These are phyloP conservation scores for Kwoniella shandongensis DNA, from an alignment of 768 basidiomycete genomes.

Conservation along the genomic window DNA sequence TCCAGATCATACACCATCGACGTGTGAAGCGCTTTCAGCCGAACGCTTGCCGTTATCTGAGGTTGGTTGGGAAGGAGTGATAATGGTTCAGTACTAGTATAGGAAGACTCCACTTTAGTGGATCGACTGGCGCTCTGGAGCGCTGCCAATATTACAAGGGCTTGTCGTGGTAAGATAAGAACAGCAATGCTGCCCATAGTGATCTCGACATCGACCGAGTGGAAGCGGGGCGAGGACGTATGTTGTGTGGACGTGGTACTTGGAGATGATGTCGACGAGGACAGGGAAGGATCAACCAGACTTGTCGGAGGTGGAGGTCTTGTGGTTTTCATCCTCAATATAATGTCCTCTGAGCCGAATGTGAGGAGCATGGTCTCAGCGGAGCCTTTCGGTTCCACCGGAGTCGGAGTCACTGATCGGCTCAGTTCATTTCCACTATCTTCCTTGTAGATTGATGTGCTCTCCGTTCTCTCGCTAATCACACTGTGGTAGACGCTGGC, in stretches of 20 bases:
- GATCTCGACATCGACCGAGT: constrained; percentile 9
- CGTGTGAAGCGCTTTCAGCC: constrained; percentile 28
- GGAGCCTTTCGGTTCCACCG: background rate
- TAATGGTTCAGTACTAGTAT: background rate
- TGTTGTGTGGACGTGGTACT: background rate
- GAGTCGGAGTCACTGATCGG: constrained; percentile 34
- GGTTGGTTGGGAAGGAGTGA: constrained; percentile 16
- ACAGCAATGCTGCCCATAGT: constrained; percentile 17
- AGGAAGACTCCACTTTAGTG: background rate
- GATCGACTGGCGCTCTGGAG: constrained; percentile 2
- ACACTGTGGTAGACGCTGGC: constrained; percentile 23
- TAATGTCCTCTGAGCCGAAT: constrained; percentile 65
- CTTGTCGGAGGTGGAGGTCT: background rate
- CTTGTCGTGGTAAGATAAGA: constrained; percentile 15
- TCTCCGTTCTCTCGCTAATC: constrained; percentile 9
- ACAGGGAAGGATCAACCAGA: background rate
- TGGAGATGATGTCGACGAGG: constrained; percentile 1
- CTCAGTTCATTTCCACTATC: constrained; percentile 3
- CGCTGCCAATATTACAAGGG: constrained; percentile 11
- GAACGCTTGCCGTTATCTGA: constrained; percentile 14
- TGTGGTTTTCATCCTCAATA: constrained; percentile 61
- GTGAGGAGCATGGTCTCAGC: constrained; percentile 58
- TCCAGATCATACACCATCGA: constrained; percentile 35
- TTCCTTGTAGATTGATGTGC: background rate
- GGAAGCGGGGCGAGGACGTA: background rate